phyloP scores from a whole-genome alignment of 495 filamentous ascomycete genomes.

The Penicillium cosmopolitanum region DNA sequence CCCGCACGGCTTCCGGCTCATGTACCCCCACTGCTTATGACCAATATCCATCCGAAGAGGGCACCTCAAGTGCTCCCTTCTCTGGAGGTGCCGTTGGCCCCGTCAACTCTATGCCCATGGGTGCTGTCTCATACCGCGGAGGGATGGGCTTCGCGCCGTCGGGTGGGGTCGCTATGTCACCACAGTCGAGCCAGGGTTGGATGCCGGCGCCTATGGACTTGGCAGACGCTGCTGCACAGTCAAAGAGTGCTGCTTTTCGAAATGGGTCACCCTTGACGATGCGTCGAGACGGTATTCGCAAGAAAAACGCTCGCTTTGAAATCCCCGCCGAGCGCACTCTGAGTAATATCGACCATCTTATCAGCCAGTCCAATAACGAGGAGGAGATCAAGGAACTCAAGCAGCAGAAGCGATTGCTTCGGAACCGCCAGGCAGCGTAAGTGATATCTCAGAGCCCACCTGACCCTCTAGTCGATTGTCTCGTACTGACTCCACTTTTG shows the following conservation, averaged over 20 bases:
- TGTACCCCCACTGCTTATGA: slow-evolving; percentile 68
- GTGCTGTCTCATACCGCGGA: slow-evolving; percentile 48
- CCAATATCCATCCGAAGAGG: slow-evolving; percentile 65
- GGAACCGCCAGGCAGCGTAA: slow-evolving; percentile 96
- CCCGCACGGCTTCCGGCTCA: slow-evolving; percentile 53
- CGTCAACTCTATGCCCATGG: slow-evolving; percentile 48
- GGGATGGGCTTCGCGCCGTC: slow-evolving; percentile 44
- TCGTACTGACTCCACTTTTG: slow-evolving; percentile 29
- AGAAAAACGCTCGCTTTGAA: slow-evolving; percentile 99
- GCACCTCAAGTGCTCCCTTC: slow-evolving; percentile 56
- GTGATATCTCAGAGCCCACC: slow-evolving; percentile 25
- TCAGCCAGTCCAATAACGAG: slow-evolving; percentile 85
- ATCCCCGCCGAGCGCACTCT: slow-evolving; percentile 93
- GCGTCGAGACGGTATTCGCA: slow-evolving; percentile 90
- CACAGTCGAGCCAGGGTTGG: slow-evolving; percentile 66
- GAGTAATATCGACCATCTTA: slow-evolving; percentile 92
- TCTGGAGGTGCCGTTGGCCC: slow-evolving; percentile 56
- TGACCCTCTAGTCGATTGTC: not conserved
- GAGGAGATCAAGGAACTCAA: slow-evolving; percentile 97
- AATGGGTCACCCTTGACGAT: slow-evolving; percentile 75
- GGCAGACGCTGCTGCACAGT: slow-evolving; percentile 62
- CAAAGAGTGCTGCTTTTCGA: slow-evolving; percentile 76
- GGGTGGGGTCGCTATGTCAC: slow-evolving; percentile 59
- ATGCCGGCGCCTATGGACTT: slow-evolving; percentile 60
- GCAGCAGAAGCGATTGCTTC: slow-evolving; percentile 92